A percentile compares a stretch with the other conserved stretches of the same genome.
phyloP scores from a whole-genome alignment of 1,284 basidiomycete species.

The Cerioporus squamosus region DNA sequence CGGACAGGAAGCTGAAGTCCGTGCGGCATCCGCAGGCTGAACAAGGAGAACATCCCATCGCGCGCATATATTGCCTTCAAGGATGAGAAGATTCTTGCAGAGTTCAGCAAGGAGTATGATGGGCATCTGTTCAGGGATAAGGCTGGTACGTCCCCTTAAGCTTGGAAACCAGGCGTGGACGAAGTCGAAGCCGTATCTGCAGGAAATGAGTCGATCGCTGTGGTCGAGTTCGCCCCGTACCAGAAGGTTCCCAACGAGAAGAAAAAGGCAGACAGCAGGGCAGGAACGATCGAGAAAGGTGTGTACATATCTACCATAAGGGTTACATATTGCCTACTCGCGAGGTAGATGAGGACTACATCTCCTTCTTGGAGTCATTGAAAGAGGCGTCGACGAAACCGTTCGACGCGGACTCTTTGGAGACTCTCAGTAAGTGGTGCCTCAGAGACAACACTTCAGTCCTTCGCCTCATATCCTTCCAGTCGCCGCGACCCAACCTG shows the following conservation, averaged over 20 bases:
- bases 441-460: background rate
- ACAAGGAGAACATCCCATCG: constrained; percentile 84
- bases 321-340: background rate
- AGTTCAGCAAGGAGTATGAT: constrained; percentile 87
- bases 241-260: constrained; percentile 83
- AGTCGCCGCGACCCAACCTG: constrained; percentile 65
- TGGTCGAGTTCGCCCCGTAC: constrained; percentile 94
- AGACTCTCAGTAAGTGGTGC: constrained; percentile 59
- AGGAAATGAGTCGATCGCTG: constrained; percentile 88
- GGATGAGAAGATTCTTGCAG: constrained; percentile 68
- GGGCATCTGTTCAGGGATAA: constrained; percentile 94
- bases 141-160: constrained; percentile 60
- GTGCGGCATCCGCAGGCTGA: constrained; percentile 47
- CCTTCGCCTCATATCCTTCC: constrained; percentile 38
- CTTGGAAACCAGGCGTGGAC: too few species aligned
- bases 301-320: background rate
- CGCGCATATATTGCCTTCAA: constrained; percentile 94
- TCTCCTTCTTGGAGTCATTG: constrained; percentile 77
- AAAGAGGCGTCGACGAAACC: constrained; percentile 51
- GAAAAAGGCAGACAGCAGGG: constrained; percentile 71
- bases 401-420: constrained; percentile 61
- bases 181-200: background rate
- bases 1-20: background rate
- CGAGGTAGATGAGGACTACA: constrained; percentile 46
- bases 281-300: constrained; percentile 83